Percentiles rank a stretch among this genome's conserved stretches.
Evolutionary conservation across 1,284 basidiomycete species (phyloP).

Genomic region (Blastosporella zonata): DNA sequence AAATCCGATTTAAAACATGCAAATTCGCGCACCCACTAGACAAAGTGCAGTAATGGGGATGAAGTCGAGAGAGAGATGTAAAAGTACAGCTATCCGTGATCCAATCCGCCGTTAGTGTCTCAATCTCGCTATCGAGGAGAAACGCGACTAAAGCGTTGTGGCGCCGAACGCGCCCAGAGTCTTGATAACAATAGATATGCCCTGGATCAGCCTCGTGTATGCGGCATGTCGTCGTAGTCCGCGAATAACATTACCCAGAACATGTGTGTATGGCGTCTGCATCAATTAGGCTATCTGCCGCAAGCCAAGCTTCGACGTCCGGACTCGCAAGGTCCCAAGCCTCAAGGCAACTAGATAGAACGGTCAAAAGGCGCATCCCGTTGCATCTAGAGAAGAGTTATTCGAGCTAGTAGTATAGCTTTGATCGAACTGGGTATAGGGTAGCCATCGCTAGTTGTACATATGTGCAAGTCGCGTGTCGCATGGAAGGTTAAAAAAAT

Average conservation of each 20-base stretch:
- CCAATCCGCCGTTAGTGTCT: background rate
- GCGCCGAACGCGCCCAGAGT: conserved; percentile 8
- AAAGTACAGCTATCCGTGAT: background rate
- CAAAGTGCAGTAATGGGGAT: background rate
- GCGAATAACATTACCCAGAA: conserved; percentile 4
- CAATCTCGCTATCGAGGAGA: conserved; percentile 7
- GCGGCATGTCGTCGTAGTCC: conserved; percentile 5
- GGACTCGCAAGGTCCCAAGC: conserved; percentile 8
- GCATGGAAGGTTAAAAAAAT: too few species aligned
- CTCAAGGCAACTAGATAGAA: background rate
- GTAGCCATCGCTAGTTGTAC: too few species aligned
- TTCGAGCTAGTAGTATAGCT: too few species aligned
- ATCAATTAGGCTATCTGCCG: background rate
- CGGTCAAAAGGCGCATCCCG: background rate
- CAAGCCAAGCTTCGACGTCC: conserved; percentile 7
- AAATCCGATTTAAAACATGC: background rate
- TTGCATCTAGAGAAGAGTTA: too few species aligned
- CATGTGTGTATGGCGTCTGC: conserved; percentile 4
- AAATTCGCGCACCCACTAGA: background rate
- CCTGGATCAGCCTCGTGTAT: conserved; percentile 15
- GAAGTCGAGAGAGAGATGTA: background rate
- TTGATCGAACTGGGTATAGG: too few species aligned
- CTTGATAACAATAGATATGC: conserved; percentile 14
- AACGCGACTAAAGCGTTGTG: conserved; percentile 9
- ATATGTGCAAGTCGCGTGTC: too few species aligned